phyloP scores from a whole-genome alignment of 179 eudicot genomes.

The Camellia oleifera region DNA sequence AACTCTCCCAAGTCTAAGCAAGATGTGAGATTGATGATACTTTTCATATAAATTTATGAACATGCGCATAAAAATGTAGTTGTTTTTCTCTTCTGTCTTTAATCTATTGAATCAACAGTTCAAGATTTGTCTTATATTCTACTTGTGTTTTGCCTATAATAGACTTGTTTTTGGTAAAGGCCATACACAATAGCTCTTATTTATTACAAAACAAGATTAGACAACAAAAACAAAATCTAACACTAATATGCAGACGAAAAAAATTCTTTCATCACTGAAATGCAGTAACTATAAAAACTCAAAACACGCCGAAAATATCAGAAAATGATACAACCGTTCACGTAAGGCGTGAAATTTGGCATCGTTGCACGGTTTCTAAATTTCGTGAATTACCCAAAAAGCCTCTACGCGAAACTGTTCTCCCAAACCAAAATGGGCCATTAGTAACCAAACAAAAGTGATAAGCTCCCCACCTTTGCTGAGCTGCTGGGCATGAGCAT shows the following conservation, averaged over 20 bases:
- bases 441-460: conserved; percentile 32
- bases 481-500: conserved; percentile 26
- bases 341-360: background rate
- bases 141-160: no score
- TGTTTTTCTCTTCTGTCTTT: no score
- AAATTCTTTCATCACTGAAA: background rate
- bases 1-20: background rate
- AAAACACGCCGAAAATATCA: background rate
- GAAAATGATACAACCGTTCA: background rate
- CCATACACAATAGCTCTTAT: no score
- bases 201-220: background rate
- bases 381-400: conserved; percentile 19
- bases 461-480: conserved; percentile 37
- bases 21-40: no score
- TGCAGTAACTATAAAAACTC: background rate
- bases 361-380: background rate
- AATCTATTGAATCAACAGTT: no score
- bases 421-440: conserved; percentile 15
- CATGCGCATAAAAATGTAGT: no score
- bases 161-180: no score
- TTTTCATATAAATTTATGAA: no score
- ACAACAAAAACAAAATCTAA: background rate
- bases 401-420: conserved; percentile 20
- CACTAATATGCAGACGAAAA: background rate
- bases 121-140: no score